Base-by-base conservation (phyloP, 352 stramenopile species). In the Thalassiosira hispida region DNA sequence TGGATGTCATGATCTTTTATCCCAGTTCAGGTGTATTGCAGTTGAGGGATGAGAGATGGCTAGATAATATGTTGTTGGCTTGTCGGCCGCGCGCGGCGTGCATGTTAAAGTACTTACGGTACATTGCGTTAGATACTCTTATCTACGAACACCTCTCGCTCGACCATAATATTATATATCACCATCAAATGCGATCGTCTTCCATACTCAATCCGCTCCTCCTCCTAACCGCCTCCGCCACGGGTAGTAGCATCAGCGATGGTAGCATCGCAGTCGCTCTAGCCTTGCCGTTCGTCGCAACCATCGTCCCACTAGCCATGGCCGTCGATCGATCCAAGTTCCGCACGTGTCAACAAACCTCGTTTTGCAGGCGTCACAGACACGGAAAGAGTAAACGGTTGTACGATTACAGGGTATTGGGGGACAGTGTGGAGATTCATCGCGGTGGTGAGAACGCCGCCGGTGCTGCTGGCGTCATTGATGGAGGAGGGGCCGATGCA, bases 291-390 rank as follows among this genome's bases (percentile, higher is more conserved):
- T 73, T 59, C 44, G 44, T 44, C 40, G 35, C 55, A 8, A 66
- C n/a, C 29, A 46, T 57, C 31, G 20, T 77, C 29, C 60, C 47
- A 6, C 18, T 86, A 18, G 81, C 63, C 31, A 67, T 88, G 66
- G 96, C 94, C 7, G 97, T 99, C 11, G 97, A 99, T 87, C 91
- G 94, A 77, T 96, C 84, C 66, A 99, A 99, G 91, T 99, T 99
- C 89, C 91, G 97, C 47, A 99, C 95, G 20, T 99, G 97, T 80
- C 83, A 93, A 20, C 93, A 99, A 87, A 98, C 97, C n/a, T 94
- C 96, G 14, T 99, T 99, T 90, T 99, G 97, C 87, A 85, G 89
- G 25, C 89, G 94, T 40, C 94, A 98, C 73, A 90, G 96, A 14
- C 69, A 86, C 12, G 53, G 81, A n/a, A 71, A 81, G 44, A 86